A percentile compares a stretch with the other conserved stretches of the same genome.
Conservation (phyloP, 129 eudicot genomes). For the Oenanthe sinensis region DNA sequence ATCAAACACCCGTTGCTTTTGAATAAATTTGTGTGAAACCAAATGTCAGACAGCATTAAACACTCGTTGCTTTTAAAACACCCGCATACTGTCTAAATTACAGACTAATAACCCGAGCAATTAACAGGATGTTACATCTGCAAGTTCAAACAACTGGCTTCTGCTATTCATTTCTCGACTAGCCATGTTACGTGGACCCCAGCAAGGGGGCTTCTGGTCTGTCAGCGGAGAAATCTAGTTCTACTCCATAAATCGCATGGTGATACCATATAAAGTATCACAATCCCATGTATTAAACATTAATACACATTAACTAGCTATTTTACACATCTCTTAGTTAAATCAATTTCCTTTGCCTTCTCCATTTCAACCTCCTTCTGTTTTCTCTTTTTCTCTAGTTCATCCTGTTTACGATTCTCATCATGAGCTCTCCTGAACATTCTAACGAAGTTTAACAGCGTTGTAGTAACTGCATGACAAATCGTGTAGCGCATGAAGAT, state of each 20-base stretch:
- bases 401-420: conserved; percentile 68
- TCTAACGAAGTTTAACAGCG: conserved; percentile 72
- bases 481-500: neutral
- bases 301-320: conserved; percentile 14
- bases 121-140: conserved; percentile 14
- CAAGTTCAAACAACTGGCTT: conserved; percentile 10
- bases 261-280: conserved; percentile 17
- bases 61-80: conserved; percentile 20
- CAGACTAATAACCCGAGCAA: conserved; percentile 19
- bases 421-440: conserved; percentile 70
- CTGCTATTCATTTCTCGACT: conserved; percentile 18
- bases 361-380: conserved; percentile 72
- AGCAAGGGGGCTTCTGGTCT: conserved; percentile 11
- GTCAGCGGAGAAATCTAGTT: conserved; percentile 21
- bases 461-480: conserved; percentile 26
- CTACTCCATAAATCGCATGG: conserved; percentile 20
- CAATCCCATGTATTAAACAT: conserved; percentile 17
- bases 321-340: conserved; percentile 32
- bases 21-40: neutral
- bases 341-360: conserved; percentile 10
- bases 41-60: conserved; percentile 13
- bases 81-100: neutral
- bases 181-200: neutral
- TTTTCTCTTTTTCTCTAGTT: conserved; percentile 68
- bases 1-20: conserved; percentile 19